Evolutionary conservation across 768 basidiomycete species (phyloP), one percentile per base, ranked within the genome.

Genomic region (Hortiboletus campestris): DNA sequence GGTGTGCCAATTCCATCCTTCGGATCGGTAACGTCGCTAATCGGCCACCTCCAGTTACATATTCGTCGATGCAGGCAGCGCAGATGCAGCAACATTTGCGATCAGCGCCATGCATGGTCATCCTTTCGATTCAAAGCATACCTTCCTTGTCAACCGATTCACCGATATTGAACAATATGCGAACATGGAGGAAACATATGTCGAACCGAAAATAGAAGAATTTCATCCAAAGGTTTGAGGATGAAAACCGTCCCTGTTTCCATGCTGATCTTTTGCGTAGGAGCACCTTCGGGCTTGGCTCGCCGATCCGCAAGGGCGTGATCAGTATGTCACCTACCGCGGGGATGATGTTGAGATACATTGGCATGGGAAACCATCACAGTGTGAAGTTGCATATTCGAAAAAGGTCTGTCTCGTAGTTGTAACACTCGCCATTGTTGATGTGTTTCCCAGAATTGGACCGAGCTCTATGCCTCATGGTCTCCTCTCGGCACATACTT

Each of bases 251-350:
- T 20, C 16, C 29, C 11, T 17, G 32, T 41, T 17, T 51, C 36
- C 44, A 6, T 56, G 25, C 41, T 66, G 19, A 69, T 29, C 42
- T 40, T 22, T 38, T 19, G 28, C 2, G 29, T 61, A 98, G 94
- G 97, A 98, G 70, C 95, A 99, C 75, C 81, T 98, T 58, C 84
- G 92, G 45, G 89, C 91, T 49, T 99, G 96, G 95, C 81, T 98
- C 50, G 91, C 86, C 25, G 97, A 99, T 74, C 78, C 84, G 22
- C 86, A 88, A 72, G 94, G 94, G 35, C 88, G 96, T 57, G 97
- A 99, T 72, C 97, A 99, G 70, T 94, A 94, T 76, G 87, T 92
- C 53, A 94, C 92, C 38, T 94, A 96, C 72, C 85, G 92, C 38
- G 92, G 91, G 45, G 91, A 95, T 64, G 90, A 95, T 60, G 91